A percentile compares a stretch with the other conserved stretches of the same genome.
These are phyloP conservation scores for Blumeria graminis DNA, from an alignment of 2,329 filamentous ascomycete species.

Conservation along the genomic window DNA sequence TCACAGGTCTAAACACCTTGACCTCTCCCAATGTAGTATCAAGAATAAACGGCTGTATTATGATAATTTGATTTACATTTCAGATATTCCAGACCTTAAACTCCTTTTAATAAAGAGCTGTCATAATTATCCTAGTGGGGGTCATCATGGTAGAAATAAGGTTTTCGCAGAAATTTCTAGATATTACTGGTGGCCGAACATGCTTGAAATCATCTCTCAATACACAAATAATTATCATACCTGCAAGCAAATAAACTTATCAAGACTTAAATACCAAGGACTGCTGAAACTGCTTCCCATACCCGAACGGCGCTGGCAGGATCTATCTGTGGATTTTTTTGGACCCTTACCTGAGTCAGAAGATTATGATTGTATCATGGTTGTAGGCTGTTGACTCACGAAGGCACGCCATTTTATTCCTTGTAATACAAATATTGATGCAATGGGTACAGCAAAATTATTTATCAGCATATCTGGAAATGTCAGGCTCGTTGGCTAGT, in stretches of 20 bases:
- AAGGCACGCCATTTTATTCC: background rate
- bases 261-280: background rate
- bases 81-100: background rate
- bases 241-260: background rate
- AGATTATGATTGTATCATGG: background rate
- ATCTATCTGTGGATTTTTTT: background rate
- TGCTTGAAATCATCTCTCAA: background rate
- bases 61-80: background rate
- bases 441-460: background rate
- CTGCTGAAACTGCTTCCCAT: background rate
- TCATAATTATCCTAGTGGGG: background rate
- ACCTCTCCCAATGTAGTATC: background rate
- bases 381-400: background rate
- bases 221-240: background rate
- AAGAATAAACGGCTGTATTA: background rate
- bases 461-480: background rate
- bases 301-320: background rate
- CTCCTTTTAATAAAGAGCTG: background rate
- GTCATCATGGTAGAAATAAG: background rate
- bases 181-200: conserved; percentile 1
- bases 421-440: background rate
- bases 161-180: background rate
- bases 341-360: background rate
- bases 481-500: no score
- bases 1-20: background rate